phyloP scores from a whole-genome alignment of 352 stramenopile genomes.

The Elongisporangium anandrum region DNA sequence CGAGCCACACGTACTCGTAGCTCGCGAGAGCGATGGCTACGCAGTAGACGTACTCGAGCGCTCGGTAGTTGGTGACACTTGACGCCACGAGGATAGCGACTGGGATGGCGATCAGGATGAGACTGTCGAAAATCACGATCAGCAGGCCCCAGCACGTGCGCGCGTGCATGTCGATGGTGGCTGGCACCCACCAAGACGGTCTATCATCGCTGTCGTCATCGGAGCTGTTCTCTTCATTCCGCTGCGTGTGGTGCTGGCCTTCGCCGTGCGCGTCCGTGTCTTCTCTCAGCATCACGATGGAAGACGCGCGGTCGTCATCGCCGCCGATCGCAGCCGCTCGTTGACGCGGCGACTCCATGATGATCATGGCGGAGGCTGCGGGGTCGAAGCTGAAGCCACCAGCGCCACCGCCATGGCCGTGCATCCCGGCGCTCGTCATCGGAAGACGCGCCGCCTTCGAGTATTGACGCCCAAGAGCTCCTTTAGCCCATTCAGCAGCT shows the following conservation, averaged over 20 bases:
- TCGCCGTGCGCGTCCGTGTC: not conserved
- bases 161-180: conserved; percentile 10
- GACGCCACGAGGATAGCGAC: conserved; percentile 27
- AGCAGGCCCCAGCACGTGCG: conserved; percentile 20
- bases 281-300: conserved; percentile 8
- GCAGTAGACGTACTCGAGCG: conserved; percentile 46
- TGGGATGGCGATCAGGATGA: conserved; percentile 27
- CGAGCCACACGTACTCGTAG: conserved; percentile 59
- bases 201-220: conserved; percentile 1
- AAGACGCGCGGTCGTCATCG: not conserved
- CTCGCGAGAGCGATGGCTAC: conserved; percentile 35
- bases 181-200: conserved; percentile 32
- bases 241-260: conserved; percentile 1
- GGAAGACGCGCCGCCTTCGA: not conserved
- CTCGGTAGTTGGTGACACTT: conserved; percentile 26
- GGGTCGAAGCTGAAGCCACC: not conserved
- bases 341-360: not conserved
- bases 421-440: not conserved
- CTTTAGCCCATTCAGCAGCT: not conserved
- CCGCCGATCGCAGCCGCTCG: not conserved
- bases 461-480: not conserved
- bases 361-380: not conserved
- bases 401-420: not conserved
- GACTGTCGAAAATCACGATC: conserved; percentile 24
- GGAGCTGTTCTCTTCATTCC: not conserved